Conservation (phyloP, 2,329 filamentous ascomycete genomes). For the Aureobasidium namibiae region DNA sequence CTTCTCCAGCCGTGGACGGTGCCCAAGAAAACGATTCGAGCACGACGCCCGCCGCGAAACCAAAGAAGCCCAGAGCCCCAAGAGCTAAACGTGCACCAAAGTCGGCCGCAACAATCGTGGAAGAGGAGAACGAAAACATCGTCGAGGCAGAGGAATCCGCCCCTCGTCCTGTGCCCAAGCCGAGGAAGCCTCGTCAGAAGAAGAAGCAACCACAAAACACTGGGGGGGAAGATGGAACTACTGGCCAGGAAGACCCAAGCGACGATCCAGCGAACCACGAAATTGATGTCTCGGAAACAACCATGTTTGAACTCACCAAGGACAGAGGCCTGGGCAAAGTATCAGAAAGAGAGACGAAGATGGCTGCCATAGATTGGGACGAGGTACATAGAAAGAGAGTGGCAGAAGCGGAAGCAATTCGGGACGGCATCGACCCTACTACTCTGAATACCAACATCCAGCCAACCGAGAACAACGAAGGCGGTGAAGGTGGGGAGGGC, state of each 20-base stretch:
- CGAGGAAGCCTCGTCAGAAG: constrained; percentile 8
- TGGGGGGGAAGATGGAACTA: constrained; percentile 13
- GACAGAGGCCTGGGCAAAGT: constrained; percentile 56
- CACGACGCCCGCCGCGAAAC: neutral
- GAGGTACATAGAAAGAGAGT: constrained; percentile 36
- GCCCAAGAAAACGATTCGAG: neutral
- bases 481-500: constrained; percentile 20
- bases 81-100: constrained; percentile 3
- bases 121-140: constrained; percentile 5
- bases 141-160: neutral
- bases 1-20: neutral
- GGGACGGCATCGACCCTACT: constrained; percentile 10
- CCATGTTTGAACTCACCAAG: constrained; percentile 64
- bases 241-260: constrained; percentile 17
- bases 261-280: constrained; percentile 27
- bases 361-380: constrained; percentile 57
- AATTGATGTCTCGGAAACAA: constrained; percentile 59
- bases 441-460: constrained; percentile 17
- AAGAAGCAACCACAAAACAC: constrained; percentile 13
- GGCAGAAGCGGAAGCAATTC: constrained; percentile 28
- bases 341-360: constrained; percentile 64
- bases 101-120: constrained; percentile 5
- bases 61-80: constrained; percentile 4
- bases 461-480: constrained; percentile 23
- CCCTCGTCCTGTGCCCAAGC: neutral